Evolutionary conservation across 768 basidiomycete genomes (phyloP).

Genomic region (Tricholoma terreum): DNA sequence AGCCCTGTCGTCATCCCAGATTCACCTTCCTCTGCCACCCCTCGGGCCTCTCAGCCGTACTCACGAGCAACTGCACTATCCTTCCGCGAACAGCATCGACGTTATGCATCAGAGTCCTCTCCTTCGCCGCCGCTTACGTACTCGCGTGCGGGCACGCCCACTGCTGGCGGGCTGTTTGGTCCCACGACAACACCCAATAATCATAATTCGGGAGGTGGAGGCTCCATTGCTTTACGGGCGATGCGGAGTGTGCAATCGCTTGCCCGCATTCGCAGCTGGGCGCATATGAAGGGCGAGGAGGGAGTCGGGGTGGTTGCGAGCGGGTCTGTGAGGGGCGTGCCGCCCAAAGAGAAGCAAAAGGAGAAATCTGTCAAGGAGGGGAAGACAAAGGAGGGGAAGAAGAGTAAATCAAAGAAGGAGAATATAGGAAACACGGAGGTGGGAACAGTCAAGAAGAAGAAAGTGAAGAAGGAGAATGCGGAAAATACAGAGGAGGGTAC

Average conservation of each 20-base stretch:
- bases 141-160: slow-evolving; percentile 37
- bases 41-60: not conserved
- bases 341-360: not conserved
- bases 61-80: too few relatives aligned
- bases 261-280: slow-evolving; percentile 72
- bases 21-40: not conserved
- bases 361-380: slow-evolving; percentile 13
- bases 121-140: slow-evolving; percentile 19
- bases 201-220: slow-evolving; percentile 30
- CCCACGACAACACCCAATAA: slow-evolving; percentile 25
- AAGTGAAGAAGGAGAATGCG: slow-evolving; percentile 18
- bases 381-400: not conserved
- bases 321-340: slow-evolving; percentile 6
- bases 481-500: slow-evolving; percentile 33
- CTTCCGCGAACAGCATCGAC: too few relatives aligned
- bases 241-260: slow-evolving; percentile 73
- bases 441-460: slow-evolving; percentile 21
- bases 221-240: slow-evolving; percentile 74
- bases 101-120: slow-evolving; percentile 9
- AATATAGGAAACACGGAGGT: slow-evolving; percentile 30
- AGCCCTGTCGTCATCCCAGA: slow-evolving; percentile 31
- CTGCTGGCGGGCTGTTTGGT: slow-evolving; percentile 35
- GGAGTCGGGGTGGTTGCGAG: not conserved
- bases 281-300: slow-evolving; percentile 46
- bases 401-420: slow-evolving; percentile 10